phyloP scores from a whole-genome alignment of 805 yeast species.

The Metschnikowia henanensis region DNA sequence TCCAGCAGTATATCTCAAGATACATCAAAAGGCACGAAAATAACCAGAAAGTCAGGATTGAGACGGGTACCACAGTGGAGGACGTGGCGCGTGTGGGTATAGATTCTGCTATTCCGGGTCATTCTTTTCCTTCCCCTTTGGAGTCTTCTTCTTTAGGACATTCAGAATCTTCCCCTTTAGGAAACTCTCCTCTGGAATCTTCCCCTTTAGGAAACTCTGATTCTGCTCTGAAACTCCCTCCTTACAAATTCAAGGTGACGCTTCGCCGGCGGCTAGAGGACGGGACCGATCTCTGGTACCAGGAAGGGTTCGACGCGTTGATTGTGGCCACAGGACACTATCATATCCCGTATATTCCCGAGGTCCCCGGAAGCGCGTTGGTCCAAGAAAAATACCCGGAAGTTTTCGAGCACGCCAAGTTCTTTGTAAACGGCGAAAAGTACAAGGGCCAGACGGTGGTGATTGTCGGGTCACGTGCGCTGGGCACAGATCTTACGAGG shows the following conservation, averaged over 20 bases:
- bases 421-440: conserved; percentile 31
- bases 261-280: conserved; percentile 25
- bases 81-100: conserved; percentile 27
- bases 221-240: background rate
- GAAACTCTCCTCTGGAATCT: too few species aligned
- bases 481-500: conserved; percentile 31
- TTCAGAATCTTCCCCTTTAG: too few species aligned
- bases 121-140: too few species aligned
- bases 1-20: conserved; percentile 28
- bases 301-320: conserved; percentile 35
- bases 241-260: conserved; percentile 29
- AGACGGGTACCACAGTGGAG: conserved; percentile 38
- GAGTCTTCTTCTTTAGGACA: too few species aligned
- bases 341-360: conserved; percentile 46
- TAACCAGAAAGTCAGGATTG: conserved; percentile 24
- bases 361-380: conserved; percentile 39
- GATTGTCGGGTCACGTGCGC: conserved; percentile 29
- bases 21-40: conserved; percentile 25
- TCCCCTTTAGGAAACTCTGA: too few species aligned
- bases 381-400: conserved; percentile 30
- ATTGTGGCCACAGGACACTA: conserved; percentile 50
- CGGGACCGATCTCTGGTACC: conserved; percentile 37
- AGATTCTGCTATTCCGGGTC: background rate
- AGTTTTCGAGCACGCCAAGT: conserved; percentile 46
- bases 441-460: conserved; percentile 27